Percentiles rank a stretch among this genome's conserved stretches.
These are phyloP conservation scores for Fusarium dlaminii DNA, from an alignment of 2,329 filamentous ascomycete species.

Conservation along the genomic window DNA sequence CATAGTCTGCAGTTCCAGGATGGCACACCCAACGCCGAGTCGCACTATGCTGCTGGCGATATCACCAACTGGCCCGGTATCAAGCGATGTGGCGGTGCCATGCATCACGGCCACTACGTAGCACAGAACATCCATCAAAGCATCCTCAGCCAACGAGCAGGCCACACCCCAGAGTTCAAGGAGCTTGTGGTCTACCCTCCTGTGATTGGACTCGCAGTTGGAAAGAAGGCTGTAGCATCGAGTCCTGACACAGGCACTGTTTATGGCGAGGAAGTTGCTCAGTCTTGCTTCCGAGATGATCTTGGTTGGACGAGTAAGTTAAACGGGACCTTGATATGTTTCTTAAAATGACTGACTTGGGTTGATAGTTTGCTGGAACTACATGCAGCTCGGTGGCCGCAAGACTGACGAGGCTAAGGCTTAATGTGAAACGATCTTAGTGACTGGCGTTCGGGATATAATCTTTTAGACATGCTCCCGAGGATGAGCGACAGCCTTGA, in stretches of 20 bases:
- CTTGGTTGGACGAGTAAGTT: slow-evolving; percentile 70
- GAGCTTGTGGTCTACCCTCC: slow-evolving; percentile 65
- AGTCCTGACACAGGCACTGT: slow-evolving; percentile 65
- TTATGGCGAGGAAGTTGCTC: slow-evolving; percentile 69
- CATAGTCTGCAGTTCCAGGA: slow-evolving; percentile 63
- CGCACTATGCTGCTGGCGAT: slow-evolving; percentile 77
- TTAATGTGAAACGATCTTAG: slow-evolving; percentile 14
- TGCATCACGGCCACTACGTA: slow-evolving; percentile 75
- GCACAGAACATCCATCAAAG: slow-evolving; percentile 74
- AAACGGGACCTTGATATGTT: too few species aligned
- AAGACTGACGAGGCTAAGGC: slow-evolving; percentile 41
- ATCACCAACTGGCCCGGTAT: slow-evolving; percentile 78
- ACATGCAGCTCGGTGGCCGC: slow-evolving; percentile 57
- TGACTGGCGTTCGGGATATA: slow-evolving; percentile 35
- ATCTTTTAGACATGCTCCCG: not conserved
- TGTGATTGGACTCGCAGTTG: slow-evolving; percentile 77
- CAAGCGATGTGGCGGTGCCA: slow-evolving; percentile 80
- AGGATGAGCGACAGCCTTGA: not conserved
- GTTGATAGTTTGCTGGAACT: slow-evolving; percentile 64
- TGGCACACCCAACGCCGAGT: slow-evolving; percentile 63
- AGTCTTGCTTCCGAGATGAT: slow-evolving; percentile 73
- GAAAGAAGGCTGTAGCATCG: slow-evolving; percentile 74
- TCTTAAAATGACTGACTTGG: slow-evolving; percentile 21
- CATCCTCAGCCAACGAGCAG: slow-evolving; percentile 57
- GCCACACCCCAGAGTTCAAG: slow-evolving; percentile 56